phyloP scores from a whole-genome alignment of 2,329 filamentous ascomycete species.

The Colletotrichum sp. region DNA sequence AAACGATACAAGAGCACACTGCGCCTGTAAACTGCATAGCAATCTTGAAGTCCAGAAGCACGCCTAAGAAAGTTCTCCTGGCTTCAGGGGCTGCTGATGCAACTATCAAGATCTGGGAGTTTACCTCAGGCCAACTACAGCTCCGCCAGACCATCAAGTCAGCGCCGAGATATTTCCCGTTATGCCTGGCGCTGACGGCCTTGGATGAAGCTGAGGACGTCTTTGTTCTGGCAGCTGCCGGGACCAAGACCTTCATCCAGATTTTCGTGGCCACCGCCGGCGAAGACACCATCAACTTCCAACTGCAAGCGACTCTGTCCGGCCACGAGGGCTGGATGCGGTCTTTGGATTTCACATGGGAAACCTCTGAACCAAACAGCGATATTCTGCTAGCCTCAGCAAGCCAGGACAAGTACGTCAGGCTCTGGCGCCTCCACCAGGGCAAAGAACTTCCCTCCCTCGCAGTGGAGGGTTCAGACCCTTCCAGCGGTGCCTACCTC shows the following conservation, averaged over 20 bases:
- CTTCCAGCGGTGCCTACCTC: constrained; percentile 61
- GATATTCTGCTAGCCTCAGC: constrained; percentile 89
- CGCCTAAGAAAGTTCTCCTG: constrained; percentile 53
- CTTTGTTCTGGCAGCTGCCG: constrained; percentile 80
- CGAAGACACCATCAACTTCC: constrained; percentile 57
- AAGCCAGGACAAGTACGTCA: constrained; percentile 96
- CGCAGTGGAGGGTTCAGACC: constrained; percentile 59
- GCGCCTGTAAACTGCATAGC: constrained; percentile 76
- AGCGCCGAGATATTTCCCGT: constrained; percentile 80
- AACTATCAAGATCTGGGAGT: constrained; percentile 72
- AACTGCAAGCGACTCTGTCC: constrained; percentile 75
- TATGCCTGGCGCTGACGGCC: constrained; percentile 72
- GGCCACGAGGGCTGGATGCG: constrained; percentile 97
- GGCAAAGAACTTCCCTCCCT: constrained; percentile 69
- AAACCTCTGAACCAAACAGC: constrained; percentile 56
- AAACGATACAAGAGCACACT: constrained; percentile 71
- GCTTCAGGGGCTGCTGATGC: constrained; percentile 85
- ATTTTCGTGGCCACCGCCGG: constrained; percentile 66
- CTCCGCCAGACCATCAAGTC: constrained; percentile 75
- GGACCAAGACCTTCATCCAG: constrained; percentile 83
- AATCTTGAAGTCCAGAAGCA: constrained; percentile 36
- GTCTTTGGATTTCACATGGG: constrained; percentile 78
- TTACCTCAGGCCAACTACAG: constrained; percentile 54
- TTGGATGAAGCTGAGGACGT: constrained; percentile 59
- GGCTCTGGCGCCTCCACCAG: constrained; percentile 85